Percentiles rank a stretch among this genome's conserved stretches.
phyloP scores from a whole-genome alignment of 2,329 filamentous ascomycete species.

The Ophiostoma piceae region DNA sequence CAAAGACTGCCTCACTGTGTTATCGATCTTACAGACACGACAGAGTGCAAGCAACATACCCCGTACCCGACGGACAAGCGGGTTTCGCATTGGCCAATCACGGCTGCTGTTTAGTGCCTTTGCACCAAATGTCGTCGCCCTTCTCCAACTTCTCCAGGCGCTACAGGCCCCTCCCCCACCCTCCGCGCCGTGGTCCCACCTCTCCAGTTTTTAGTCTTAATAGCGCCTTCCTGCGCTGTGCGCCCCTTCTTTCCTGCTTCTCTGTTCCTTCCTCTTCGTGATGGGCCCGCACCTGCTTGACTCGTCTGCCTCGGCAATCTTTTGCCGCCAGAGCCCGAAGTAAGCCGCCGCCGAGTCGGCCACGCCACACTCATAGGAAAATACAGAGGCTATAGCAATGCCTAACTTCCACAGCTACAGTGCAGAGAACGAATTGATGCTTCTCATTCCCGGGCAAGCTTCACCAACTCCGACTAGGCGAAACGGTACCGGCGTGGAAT shows the following conservation, averaged over 20 bases:
- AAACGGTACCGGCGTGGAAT: not conserved
- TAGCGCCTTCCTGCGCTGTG: not conserved
- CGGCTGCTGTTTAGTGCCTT: not conserved
- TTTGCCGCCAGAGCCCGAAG: slow-evolving; percentile 1
- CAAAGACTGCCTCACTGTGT: not conserved
- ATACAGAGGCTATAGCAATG: not conserved
- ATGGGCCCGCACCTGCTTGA: not conserved
- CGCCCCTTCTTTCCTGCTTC: not conserved
- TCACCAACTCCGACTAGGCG: not conserved
- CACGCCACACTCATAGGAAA: not conserved
- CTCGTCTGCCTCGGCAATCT: slow-evolving; percentile 4
- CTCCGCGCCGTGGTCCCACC: not conserved
- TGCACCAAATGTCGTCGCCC: not conserved
- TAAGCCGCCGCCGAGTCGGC: slow-evolving; percentile 4
- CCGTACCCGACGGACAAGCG: slow-evolving; percentile 17
- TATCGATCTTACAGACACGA: not conserved
- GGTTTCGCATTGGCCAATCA: slow-evolving; percentile 21
- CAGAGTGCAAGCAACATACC: not conserved
- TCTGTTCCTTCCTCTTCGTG: not conserved
- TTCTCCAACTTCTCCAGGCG: slow-evolving; percentile 15
- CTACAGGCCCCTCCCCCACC: slow-evolving; percentile 11
- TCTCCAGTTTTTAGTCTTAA: slow-evolving; percentile 10
- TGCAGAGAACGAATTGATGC: too few relatives aligned
- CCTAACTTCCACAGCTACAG: not conserved
- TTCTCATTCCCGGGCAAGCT: not conserved